Base-by-base conservation (phyloP, 148 eudicot genomes). In the Polygonum aviculare region DNA sequence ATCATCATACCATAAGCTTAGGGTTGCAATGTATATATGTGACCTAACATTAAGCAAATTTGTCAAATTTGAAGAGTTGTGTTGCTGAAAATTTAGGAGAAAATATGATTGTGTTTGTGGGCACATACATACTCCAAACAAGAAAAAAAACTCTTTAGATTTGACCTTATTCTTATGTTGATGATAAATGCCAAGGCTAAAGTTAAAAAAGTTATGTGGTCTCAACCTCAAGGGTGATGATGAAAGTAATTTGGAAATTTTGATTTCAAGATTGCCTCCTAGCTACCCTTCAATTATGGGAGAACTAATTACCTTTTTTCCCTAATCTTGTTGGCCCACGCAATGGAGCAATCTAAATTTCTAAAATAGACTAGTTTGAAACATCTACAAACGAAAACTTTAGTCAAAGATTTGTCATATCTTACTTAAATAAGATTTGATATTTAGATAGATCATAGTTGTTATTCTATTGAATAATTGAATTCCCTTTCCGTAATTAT, bases 221-320 rank as follows among this genome's bases (percentile, higher is more conserved):
- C 26, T 57, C 63, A 57, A 57, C 21, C 63, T 6, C 63, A 19
- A 19, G 63, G 33, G 31, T 22, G 63, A 57, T 57, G 63, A 21
- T 57, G 63, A 57, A 21, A 57, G 63, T 57, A 57, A 57, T 19
- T 18, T 57, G 15, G 31, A 9, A 21, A 10, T 4, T 21, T 19
- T 57, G 31, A 19, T 18, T 55, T 7, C 62, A 55, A 55, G 62
- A 55, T 55, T 55, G 62, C 63, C 63, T 57, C 63, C 63, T 57
- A 57, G 31, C 63, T 57, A 57, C 31, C 63, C 63, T 57, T 57
- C 63, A 57, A 57, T 57, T 57, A 57, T n/a, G 63, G 63, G 33
- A 12, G 11, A 21, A 18, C 31, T 18, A 19, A 19, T 57, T 19
- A 6, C 16, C 2, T 12, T 21, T 57, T 21, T 55, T 2, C 33